Evolutionary conservation across 179 eudicot species (phyloP).

Genomic region (Silene noctiflora): DNA sequence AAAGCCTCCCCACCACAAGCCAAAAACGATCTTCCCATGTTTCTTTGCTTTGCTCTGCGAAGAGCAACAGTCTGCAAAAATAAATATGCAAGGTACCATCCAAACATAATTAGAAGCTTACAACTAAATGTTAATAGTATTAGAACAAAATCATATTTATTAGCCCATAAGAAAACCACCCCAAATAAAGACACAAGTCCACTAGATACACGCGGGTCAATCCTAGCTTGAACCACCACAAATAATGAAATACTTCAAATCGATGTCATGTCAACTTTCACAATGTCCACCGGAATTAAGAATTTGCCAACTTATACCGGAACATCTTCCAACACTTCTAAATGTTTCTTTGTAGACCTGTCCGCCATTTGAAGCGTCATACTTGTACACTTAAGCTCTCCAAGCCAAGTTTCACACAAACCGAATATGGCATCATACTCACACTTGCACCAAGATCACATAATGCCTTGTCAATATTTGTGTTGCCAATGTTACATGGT

Average conservation of each 20-base stretch:
- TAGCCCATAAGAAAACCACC: not conserved
- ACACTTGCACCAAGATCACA: no score
- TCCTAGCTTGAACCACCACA: not conserved
- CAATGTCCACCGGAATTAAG: no score
- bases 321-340: no score
- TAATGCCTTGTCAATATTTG: no score
- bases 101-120: slow-evolving; percentile 10
- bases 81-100: slow-evolving; percentile 12
- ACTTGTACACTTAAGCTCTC: no score
- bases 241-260: not conserved
- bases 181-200: not conserved
- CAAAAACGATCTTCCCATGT: slow-evolving; percentile 91
- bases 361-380: no score
- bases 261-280: not conserved
- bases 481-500: no score
- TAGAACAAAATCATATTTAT: not conserved
- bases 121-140: no score
- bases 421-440: no score
- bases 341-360: no score
- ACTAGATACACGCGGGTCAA: not conserved
- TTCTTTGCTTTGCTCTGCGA: slow-evolving; percentile 90
- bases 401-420: no score
- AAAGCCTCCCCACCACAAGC: slow-evolving; percentile 98
- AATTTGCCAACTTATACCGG: no score
- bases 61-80: slow-evolving; percentile 68